These are phyloP conservation scores for Metarhizium anisopliae DNA, from an alignment of 2,329 filamentous ascomycete species.

Conservation along the genomic window DNA sequence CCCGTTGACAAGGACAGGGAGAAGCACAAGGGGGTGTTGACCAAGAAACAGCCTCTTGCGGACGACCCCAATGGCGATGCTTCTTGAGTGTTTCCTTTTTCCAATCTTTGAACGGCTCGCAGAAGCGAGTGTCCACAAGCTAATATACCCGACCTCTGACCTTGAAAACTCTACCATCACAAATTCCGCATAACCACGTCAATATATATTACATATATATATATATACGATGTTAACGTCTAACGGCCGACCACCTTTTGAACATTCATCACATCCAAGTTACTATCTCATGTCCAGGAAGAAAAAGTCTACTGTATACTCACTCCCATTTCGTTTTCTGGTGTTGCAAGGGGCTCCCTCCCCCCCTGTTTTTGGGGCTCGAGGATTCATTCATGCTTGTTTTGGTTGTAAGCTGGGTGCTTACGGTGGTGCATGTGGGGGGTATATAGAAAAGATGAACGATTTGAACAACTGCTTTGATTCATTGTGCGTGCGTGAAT, in stretches of 20 bases:
- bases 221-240: background rate
- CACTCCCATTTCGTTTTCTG: background rate
- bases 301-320: background rate
- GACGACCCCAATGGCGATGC: background rate
- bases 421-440: background rate
- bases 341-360: background rate
- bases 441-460: background rate
- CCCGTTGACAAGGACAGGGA: constrained; percentile 2
- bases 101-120: background rate
- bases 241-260: background rate
- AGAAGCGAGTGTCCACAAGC: background rate
- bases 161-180: background rate
- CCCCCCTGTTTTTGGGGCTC: background rate
- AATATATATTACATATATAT: background rate
- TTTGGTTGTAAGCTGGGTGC: background rate
- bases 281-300: background rate
- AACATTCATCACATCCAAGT: background rate
- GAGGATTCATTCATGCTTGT: background rate
- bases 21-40: constrained; percentile 23
- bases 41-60: constrained; percentile 20
- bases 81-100: background rate
- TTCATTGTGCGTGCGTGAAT: background rate
- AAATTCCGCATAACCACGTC: background rate
- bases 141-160: background rate
- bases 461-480: background rate